Evolutionary conservation across 345 rosid species (phyloP).

Genomic region (Boechera retrofracta): DNA sequence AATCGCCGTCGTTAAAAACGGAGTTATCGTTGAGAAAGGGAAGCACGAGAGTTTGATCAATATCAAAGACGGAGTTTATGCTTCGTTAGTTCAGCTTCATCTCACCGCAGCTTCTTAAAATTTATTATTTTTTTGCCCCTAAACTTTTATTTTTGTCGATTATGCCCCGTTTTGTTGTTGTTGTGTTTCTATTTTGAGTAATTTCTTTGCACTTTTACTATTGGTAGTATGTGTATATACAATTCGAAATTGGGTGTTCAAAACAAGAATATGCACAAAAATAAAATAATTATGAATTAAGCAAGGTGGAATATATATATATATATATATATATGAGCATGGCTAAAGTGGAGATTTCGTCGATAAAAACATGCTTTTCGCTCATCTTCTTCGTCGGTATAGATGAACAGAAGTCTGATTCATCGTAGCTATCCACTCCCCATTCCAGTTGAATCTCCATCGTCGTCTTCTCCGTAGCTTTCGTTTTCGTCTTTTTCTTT

Average conservation of each 20-base stretch:
- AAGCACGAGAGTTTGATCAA: conserved; percentile 60
- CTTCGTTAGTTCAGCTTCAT: conserved; percentile 70
- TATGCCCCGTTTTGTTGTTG: neutral
- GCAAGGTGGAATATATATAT: too few species aligned
- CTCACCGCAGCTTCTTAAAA: conserved; percentile 41
- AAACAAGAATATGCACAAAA: neutral
- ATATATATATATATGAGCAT: too few species aligned
- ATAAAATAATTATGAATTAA: too few species aligned
- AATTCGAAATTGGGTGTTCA: conserved; percentile 5
- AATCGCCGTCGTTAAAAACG: conserved; percentile 66
- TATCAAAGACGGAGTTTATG: conserved; percentile 58
- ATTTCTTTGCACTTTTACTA: neutral
- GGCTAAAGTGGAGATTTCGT: too few species aligned
- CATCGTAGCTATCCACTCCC: too few species aligned
- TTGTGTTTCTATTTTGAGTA: neutral
- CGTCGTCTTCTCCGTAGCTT: too few species aligned
- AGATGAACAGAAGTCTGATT: too few species aligned
- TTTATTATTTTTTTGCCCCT: neutral
- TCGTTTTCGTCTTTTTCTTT: too few species aligned
- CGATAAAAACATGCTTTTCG: too few species aligned
- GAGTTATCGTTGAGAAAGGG: conserved; percentile 67
- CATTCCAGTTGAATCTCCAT: too few species aligned
- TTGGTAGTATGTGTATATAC: conserved; percentile 12
- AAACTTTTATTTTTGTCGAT: neutral
- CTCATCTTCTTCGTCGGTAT: too few species aligned